These are phyloP conservation scores for Plasmodium vivax DNA, from an alignment of 169 alveolate genomes.

Conservation along the genomic window DNA sequence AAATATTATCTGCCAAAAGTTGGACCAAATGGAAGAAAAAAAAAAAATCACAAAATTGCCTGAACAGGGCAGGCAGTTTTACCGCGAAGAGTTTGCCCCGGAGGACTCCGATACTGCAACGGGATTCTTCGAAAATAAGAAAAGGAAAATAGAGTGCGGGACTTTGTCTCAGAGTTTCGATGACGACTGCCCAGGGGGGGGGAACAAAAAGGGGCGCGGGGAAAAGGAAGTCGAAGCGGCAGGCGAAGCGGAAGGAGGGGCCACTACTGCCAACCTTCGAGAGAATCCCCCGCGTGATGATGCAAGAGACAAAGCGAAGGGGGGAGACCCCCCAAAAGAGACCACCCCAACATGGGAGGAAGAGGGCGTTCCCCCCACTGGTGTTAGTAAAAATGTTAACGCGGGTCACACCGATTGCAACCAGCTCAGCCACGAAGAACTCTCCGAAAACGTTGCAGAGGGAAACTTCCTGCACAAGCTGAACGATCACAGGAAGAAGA, in stretches of 20 bases:
- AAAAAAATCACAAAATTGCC: not conserved
- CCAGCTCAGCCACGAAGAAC: not conserved
- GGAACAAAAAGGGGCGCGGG: not conserved
- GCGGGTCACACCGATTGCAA: not conserved
- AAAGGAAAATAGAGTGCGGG: not conserved
- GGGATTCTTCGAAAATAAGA: not conserved
- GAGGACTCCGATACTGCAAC: not conserved
- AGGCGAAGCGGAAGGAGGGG: not conserved
- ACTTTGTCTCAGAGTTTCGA: not conserved
- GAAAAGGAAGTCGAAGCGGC: not conserved
- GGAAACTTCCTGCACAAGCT: slow-evolving; percentile 18
- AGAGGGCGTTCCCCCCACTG: not conserved
- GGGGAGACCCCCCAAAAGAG: not conserved
- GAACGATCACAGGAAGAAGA: not conserved
- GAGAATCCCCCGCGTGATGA: not conserved
- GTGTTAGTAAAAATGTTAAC: not conserved
- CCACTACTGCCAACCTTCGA: not conserved
- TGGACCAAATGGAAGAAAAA: not conserved
- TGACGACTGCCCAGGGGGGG: not conserved
- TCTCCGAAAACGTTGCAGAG: not conserved
- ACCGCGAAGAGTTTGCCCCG: not conserved
- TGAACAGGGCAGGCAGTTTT: not conserved
- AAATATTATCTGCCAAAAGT: slow-evolving; percentile 12
- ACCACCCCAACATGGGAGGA: not conserved
- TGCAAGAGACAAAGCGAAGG: not conserved